Evolutionary conservation across 257 asterid genomes (phyloP).

Genomic region (Leptodermis oblonga): DNA sequence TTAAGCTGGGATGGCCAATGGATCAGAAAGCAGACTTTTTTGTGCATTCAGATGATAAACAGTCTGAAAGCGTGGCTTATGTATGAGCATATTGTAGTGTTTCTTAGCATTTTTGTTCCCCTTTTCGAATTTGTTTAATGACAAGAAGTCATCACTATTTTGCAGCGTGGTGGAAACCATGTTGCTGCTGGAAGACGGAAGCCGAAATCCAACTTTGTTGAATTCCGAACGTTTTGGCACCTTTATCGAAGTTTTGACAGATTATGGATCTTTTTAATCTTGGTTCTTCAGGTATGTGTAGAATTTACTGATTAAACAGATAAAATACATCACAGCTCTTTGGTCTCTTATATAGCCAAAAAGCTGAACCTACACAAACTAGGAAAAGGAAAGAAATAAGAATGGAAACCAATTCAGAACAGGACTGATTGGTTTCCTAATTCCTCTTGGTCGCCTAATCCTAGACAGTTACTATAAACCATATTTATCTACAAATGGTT

Average conservation of each 20-base stretch:
- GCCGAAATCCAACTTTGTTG: slow-evolving; percentile 95
- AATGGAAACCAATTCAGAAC: too few species aligned
- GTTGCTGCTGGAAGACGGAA: slow-evolving; percentile 60
- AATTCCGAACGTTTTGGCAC: slow-evolving; percentile 95
- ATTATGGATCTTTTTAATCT: slow-evolving; percentile 84
- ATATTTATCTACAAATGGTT: too few species aligned
- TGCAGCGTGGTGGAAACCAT: slow-evolving; percentile 44
- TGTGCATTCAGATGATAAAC: slow-evolving; percentile 54
- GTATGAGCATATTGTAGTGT: not conserved
- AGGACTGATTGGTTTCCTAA: too few species aligned
- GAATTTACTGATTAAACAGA: too few species aligned
- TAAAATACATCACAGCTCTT: too few species aligned
- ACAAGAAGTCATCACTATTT: slow-evolving; percentile 24
- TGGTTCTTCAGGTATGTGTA: slow-evolving; percentile 79
- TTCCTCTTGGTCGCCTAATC: too few species aligned
- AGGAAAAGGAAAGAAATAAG: too few species aligned
- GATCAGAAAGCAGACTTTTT: slow-evolving; percentile 69
- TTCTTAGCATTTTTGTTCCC: not conserved
- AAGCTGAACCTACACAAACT: too few species aligned
- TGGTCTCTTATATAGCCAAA: too few species aligned
- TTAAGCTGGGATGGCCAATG: slow-evolving; percentile 91
- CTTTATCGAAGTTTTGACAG: slow-evolving; percentile 92
- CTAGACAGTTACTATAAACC: too few species aligned
- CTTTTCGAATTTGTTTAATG: not conserved
- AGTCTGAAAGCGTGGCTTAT: slow-evolving; percentile 39